Evolutionary conservation across 345 rosid species (phyloP), one percentile per base, ranked within the genome.

Genomic region (Hypericum perforatum): DNA sequence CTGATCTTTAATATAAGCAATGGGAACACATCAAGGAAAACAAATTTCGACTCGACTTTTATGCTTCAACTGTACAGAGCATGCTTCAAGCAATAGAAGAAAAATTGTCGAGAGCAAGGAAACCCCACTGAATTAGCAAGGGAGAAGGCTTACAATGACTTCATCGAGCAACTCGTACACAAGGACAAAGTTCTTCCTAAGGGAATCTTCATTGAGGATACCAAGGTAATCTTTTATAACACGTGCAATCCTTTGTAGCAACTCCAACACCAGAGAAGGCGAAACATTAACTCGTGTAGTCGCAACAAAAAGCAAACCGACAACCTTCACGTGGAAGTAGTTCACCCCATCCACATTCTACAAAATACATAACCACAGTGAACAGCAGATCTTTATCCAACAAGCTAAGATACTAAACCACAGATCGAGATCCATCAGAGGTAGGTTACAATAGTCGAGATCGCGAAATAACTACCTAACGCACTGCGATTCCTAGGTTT

Each of bases 141-240:
- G 49, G n/a, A 14, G 39, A 15, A 55, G 64, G 77, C 97, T 82
- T 78, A 94, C 97, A 51, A 94, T 82, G 41, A 84, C 99, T 89
- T 94, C 97, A 54, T 89, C 99, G 52, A 94, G 94, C 75, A 94
- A 65, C 73, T 89, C 99, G 56, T 92, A 89, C 9, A 92, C 99
- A 15, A 92, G 99, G 41, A 92, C 94, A 42, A 92, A 92, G 53
- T 89, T 85, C 65, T 86, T 92, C 71, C 95, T 73, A 54, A 92
- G 56, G 8, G 99, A 89, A 69, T 89, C 99, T 75, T 92, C 99
- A 69, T 75, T 92, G 66, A 92, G 76, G 74, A 92, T 82, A 43
- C 99, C 97, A 8, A 92, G 88, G 58, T 92, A 92, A 68, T 89
- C 99, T 66, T 92, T 92, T 67, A 89, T 89, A 54, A 92, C 99